Evolutionary conservation across 2,329 filamentous ascomycete genomes (phyloP).

Genomic region (Aspergillus ibericus): DNA sequence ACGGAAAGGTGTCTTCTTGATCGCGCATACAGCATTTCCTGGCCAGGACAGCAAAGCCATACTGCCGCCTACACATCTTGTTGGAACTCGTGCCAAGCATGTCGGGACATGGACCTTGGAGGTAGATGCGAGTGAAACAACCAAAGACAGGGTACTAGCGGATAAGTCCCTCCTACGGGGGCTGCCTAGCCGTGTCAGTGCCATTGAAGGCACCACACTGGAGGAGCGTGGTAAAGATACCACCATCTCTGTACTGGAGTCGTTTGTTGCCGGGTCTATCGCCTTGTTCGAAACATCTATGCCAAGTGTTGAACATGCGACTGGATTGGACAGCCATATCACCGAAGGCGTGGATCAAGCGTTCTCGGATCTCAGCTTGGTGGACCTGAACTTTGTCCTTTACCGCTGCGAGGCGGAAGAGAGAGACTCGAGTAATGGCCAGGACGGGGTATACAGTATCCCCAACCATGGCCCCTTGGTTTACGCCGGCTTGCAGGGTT

Average conservation of each 20-base stretch:
- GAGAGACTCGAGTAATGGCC: slow-evolving; percentile 72
- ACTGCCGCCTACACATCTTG: slow-evolving; percentile 75
- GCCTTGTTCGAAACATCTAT: slow-evolving; percentile 97
- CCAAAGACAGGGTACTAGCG: slow-evolving; percentile 61
- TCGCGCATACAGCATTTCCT: slow-evolving; percentile 94
- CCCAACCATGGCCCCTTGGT: slow-evolving; percentile 81
- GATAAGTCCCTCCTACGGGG: slow-evolving; percentile 75
- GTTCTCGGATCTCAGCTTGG: slow-evolving; percentile 70
- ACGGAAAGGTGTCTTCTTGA: slow-evolving; percentile 89
- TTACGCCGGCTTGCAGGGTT: slow-evolving; percentile 96
- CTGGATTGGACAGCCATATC: slow-evolving; percentile 81
- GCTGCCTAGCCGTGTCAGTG: slow-evolving; percentile 77
- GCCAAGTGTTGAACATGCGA: slow-evolving; percentile 77
- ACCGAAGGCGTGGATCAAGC: slow-evolving; percentile 77
- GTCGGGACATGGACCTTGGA: slow-evolving; percentile 91
- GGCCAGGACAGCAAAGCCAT: slow-evolving; percentile 82
- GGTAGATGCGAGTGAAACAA: slow-evolving; percentile 74
- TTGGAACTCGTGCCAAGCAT: slow-evolving; percentile 79
- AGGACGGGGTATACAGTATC: slow-evolving; percentile 85
- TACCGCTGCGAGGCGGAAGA: slow-evolving; percentile 92
- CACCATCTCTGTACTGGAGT: slow-evolving; percentile 74
- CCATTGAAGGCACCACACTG: slow-evolving; percentile 71
- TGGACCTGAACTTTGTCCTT: slow-evolving; percentile 87
- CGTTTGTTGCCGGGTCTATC: slow-evolving; percentile 91
- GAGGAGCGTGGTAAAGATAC: slow-evolving; percentile 73